Evolutionary conservation across 495 filamentous ascomycete species (phyloP), one percentile per base, ranked within the genome.

Genomic region (Aspergillus bridgeri): DNA sequence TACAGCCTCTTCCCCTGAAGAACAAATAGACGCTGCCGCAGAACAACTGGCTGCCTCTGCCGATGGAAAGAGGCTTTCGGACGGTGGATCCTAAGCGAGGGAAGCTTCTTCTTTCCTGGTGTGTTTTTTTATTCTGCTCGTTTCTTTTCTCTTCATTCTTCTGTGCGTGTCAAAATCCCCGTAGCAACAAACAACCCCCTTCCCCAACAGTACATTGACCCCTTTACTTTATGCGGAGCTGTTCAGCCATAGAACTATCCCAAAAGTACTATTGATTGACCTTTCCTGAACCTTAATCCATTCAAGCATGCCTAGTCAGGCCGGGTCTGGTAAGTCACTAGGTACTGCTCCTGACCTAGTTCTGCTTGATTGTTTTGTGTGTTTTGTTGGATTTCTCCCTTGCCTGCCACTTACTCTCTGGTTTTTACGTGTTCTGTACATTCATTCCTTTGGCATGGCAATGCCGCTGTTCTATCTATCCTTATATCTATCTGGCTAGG

Each of bases 21-120:
- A 53, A 8, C 63, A 61, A 19, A 44, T 68, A 15, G 69, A 75
- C 2, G 51, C 63, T 13, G 54, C 60, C 23, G 46, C 69, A 5
- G 69, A 76, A 52, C 47, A 61, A 11, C 48, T 70, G 49, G 25
- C 71, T 42, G 67, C 69, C 3, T 53, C 66, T 18, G 69, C 69
- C 9, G 66, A 75, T 45, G 72, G 63, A 24, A 75, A 77, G 65
- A 66, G 42, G 47, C 2, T 44, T 5, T 73, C 71, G 13, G 69
- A 75, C 18, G 65, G 65, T 33, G 58, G 66, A 2, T 47, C 23
- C 42, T 44, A 29, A 23, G 24, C 9, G 38, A 18, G 15, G 18
- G n/a, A 45, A 21, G 15, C n/a, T 38, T 15, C 13, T 13, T 38
- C 19, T 53, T 22, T 3, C 15, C 44, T 20, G 44, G 23, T 54